Conservation (phyloP, 139 green algal species). For the Dunaliella sp. region DNA sequence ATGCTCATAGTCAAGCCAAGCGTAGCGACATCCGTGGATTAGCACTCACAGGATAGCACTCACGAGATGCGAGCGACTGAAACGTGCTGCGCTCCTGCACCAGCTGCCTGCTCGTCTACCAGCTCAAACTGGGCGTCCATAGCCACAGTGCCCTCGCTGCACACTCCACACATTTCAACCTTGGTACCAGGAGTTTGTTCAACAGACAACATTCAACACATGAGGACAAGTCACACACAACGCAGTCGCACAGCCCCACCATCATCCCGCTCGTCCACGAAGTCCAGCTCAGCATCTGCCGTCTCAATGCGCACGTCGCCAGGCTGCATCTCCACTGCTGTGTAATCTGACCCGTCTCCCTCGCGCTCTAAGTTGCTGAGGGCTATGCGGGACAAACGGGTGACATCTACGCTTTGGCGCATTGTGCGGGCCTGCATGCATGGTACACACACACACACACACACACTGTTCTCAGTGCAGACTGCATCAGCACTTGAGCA, state of each 20-base stretch:
- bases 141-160: no score
- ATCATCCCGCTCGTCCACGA: conserved; percentile 63
- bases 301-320: conserved; percentile 74
- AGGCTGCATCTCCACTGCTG: conserved; percentile 38
- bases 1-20: no score
- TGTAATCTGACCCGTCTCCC: conserved; percentile 45
- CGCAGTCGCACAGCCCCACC: conserved; percentile 22
- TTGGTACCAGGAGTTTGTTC: not conserved
- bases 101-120: no score
- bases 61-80: no score
- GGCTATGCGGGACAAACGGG: conserved; percentile 70
- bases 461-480: no score
- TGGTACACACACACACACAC: no score
- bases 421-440: conserved; percentile 20
- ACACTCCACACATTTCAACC: not conserved
- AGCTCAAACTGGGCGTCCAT: no score
- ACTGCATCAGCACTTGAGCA: no score
- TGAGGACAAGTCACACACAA: not conserved
- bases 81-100: no score
- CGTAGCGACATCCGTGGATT: no score
- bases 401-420: conserved; percentile 65
- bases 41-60: no score
- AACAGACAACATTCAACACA: not conserved
- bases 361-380: conserved; percentile 79
- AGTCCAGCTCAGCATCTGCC: conserved; percentile 84